These are phyloP conservation scores for Blumeria hordei DNA, from an alignment of 2,329 filamentous ascomycete genomes.

Conservation along the genomic window DNA sequence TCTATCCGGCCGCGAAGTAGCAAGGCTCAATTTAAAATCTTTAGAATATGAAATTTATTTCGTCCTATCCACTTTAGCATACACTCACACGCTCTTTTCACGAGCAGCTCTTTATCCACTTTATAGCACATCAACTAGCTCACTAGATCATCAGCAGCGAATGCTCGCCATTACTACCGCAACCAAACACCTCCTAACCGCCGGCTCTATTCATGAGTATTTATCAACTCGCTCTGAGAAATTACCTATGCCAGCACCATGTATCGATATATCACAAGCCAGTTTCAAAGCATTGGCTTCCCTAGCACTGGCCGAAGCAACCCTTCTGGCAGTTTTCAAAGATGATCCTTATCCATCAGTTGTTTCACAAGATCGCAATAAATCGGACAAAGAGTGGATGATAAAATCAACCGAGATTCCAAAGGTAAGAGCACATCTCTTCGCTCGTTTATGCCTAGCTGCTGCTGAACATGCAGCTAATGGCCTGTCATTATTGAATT, in stretches of 20 bases:
- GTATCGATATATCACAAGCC: slow-evolving; percentile 27
- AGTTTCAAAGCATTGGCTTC: slow-evolving; percentile 31
- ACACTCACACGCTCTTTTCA: slow-evolving; percentile 47
- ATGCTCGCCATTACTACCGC: slow-evolving; percentile 45
- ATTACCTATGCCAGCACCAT: slow-evolving; percentile 18
- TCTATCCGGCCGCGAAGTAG: slow-evolving; percentile 36
- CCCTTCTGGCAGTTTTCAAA: slow-evolving; percentile 70
- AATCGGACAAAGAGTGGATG: slow-evolving; percentile 86
- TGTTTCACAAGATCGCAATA: slow-evolving; percentile 60
- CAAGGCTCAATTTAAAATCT: slow-evolving; percentile 44
- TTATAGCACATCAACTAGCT: slow-evolving; percentile 38
- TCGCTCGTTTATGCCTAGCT: slow-evolving; percentile 67
- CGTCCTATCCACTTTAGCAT: slow-evolving; percentile 50
- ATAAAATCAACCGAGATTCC: slow-evolving; percentile 71
- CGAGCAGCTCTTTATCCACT: slow-evolving; percentile 48
- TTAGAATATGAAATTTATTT: slow-evolving; percentile 72
- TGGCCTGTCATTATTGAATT: slow-evolving; percentile 27
- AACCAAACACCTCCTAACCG: slow-evolving; percentile 54
- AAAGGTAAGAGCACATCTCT: slow-evolving; percentile 70
- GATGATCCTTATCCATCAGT: slow-evolving; percentile 79
- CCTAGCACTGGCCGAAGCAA: slow-evolving; percentile 67
- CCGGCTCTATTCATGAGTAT: slow-evolving; percentile 55
- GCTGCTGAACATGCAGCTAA: slow-evolving; percentile 69
- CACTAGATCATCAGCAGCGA: slow-evolving; percentile 39
- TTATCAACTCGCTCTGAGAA: slow-evolving; percentile 32